Evolutionary conservation across 2,329 filamentous ascomycete genomes (phyloP).

Genomic region (Orbilia quercus): DNA sequence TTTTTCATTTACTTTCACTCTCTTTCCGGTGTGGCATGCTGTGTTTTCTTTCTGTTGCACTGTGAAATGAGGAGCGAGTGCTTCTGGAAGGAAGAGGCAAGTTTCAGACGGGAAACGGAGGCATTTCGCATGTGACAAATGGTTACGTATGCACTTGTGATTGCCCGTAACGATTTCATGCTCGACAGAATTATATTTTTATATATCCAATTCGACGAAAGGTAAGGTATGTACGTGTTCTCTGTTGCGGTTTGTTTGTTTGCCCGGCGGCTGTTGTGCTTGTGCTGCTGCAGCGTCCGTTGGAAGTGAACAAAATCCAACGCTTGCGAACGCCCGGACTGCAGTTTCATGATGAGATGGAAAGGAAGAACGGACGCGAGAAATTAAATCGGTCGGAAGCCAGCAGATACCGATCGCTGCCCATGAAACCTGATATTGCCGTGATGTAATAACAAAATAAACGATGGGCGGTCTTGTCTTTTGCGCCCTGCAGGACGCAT

Average conservation of each 20-base stretch:
- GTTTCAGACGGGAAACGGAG: conserved; percentile 29
- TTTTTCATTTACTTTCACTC: background rate
- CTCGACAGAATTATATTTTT: no score
- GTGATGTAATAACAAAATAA: conserved; percentile 45
- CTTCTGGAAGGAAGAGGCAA: conserved; percentile 39
- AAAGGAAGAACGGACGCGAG: conserved; percentile 18
- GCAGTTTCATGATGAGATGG: conserved; percentile 30
- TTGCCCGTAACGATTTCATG: no score
- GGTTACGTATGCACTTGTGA: conserved; percentile 49
- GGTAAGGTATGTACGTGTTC: conserved; percentile 42
- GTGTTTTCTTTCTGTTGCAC: background rate
- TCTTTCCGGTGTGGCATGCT: conserved; percentile 20
- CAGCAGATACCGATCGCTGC: conserved; percentile 1
- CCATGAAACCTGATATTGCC: conserved; percentile 50
- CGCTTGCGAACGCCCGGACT: conserved; percentile 21
- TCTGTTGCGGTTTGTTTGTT: background rate
- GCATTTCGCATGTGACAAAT: conserved; percentile 3
- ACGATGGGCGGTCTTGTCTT: no score
- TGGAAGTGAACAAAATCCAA: background rate
- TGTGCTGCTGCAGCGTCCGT: background rate
- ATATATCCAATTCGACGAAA: background rate
- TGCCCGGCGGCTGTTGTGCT: conserved; percentile 9
- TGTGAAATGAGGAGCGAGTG: conserved; percentile 18
- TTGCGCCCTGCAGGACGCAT: conserved; percentile 35
- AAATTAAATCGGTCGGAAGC: conserved; percentile 8